Conservation (phyloP, 2,329 filamentous ascomycete genomes). For the Tolypocladium tropicale region DNA sequence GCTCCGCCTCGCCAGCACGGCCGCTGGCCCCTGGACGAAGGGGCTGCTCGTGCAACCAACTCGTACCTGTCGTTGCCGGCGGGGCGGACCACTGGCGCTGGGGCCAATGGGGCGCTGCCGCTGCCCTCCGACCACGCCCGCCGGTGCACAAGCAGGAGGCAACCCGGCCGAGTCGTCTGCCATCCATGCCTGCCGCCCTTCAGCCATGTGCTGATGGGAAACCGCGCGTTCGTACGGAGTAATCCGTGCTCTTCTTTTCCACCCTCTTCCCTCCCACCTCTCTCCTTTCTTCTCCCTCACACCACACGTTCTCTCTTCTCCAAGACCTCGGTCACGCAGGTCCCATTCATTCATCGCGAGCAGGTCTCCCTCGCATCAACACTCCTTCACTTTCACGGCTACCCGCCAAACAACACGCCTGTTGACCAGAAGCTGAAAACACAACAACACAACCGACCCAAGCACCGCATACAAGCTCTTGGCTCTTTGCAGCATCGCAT, state of each 20-base stretch:
- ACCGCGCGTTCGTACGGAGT: neutral
- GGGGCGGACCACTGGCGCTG: neutral
- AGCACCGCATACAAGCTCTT: neutral
- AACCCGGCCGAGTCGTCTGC: neutral
- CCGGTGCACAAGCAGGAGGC: neutral
- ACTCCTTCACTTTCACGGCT: conserved; percentile 3
- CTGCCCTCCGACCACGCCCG: neutral
- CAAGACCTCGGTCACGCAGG: neutral
- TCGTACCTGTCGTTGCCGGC: too few relatives aligned
- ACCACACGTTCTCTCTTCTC: neutral
- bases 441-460: conserved; percentile 1
- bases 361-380: conserved; percentile 4
- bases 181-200: neutral
- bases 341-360: conserved; percentile 5
- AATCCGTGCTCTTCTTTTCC: neutral
- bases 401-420: neutral
- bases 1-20: too few relatives aligned
- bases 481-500: neutral
- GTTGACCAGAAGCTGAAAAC: neutral
- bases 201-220: neutral
- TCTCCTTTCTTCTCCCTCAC: neutral
- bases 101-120: neutral
- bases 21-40: too few relatives aligned
- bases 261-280: neutral
- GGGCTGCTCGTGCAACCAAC: too few relatives aligned